A percentile compares a stretch with the other conserved stretches of the same genome.
Conservation (phyloP, 768 basidiomycete species). For the Neoboletus subvelutipes region DNA sequence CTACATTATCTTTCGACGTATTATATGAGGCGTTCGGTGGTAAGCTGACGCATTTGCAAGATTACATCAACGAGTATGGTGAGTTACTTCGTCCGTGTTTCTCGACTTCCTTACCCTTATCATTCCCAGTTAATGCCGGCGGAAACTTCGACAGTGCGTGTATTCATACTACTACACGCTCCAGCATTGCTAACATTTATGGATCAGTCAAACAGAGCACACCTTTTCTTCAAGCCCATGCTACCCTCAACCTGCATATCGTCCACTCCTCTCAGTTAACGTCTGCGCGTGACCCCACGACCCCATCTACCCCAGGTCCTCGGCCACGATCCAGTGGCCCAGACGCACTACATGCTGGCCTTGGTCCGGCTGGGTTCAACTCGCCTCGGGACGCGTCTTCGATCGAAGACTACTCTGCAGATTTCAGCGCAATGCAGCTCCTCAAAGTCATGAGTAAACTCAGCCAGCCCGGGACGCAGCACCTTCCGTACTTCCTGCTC, state of each 20-base stretch:
- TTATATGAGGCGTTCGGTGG: conserved; percentile 82
- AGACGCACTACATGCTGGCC: conserved; percentile 56
- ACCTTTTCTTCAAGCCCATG: conserved; percentile 83
- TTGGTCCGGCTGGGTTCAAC: conserved; percentile 64
- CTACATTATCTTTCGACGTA: conserved; percentile 62
- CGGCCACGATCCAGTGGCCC: conserved; percentile 37
- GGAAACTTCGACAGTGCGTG: conserved; percentile 69
- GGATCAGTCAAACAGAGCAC: conserved; percentile 70
- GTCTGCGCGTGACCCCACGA: conserved; percentile 34
- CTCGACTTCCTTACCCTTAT: conserved; percentile 3
- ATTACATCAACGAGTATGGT: conserved; percentile 77
- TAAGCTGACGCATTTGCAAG: conserved; percentile 80
- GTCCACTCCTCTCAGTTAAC: conserved; percentile 75
- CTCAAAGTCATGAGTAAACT: conserved; percentile 81
- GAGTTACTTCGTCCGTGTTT: conserved; percentile 1
- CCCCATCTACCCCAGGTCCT: conserved; percentile 32
- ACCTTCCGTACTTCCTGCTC: conserved; percentile 76
- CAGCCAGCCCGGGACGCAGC: conserved; percentile 58
- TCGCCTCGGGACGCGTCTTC: conserved; percentile 23
- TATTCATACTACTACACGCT: background rate
- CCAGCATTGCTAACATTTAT: conserved; percentile 6
- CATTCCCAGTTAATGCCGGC: conserved; percentile 62
- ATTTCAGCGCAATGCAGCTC: conserved; percentile 78
- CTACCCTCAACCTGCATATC: conserved; percentile 81
- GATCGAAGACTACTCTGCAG: conserved; percentile 52